These are phyloP conservation scores for Mycena kentingensis DNA, from an alignment of 768 basidiomycete species.

Conservation along the genomic window DNA sequence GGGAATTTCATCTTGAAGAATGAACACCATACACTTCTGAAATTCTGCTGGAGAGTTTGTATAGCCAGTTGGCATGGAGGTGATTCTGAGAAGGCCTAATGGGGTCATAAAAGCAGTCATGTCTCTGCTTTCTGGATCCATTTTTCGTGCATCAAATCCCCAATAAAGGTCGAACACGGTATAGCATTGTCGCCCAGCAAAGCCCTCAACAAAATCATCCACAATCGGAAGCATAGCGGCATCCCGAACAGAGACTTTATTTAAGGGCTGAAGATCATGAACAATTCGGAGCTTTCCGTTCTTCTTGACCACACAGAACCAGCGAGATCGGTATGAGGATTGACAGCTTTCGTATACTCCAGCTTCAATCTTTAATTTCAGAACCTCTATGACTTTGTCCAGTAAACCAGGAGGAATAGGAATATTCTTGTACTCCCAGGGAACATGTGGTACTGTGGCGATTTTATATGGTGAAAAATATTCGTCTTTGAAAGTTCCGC, in stretches of 20 bases:
- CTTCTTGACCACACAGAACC: slow-evolving; percentile 43
- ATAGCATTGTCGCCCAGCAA: slow-evolving; percentile 28
- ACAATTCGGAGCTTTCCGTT: slow-evolving; percentile 36
- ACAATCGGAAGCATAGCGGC: slow-evolving; percentile 36
- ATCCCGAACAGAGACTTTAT: slow-evolving; percentile 39
- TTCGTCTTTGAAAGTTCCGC: slow-evolving; percentile 11
- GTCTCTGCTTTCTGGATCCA: slow-evolving; percentile 26
- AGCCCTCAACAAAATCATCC: slow-evolving; percentile 34
- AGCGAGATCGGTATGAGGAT: slow-evolving; percentile 36
- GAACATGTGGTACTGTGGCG: slow-evolving; percentile 34
- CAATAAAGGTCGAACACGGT: slow-evolving; percentile 37
- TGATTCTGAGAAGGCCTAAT: slow-evolving; percentile 33
- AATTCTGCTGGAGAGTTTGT: slow-evolving; percentile 38
- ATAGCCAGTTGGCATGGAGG: slow-evolving; percentile 40
- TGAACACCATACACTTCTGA: slow-evolving; percentile 34
- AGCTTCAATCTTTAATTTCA: slow-evolving; percentile 35
- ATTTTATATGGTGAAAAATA: slow-evolving; percentile 34
- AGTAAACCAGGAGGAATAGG: slow-evolving; percentile 36
- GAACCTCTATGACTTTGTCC: slow-evolving; percentile 29
- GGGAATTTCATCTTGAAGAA: slow-evolving; percentile 33
- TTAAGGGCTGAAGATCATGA: slow-evolving; percentile 40
- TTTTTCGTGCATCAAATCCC: slow-evolving; percentile 36
- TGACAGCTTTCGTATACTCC: no score
- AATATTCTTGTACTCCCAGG: slow-evolving; percentile 37
- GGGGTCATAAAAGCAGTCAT: slow-evolving; percentile 44